Base-by-base conservation (phyloP, 1,284 basidiomycete species). In the Fomitiporia mediterranea region DNA sequence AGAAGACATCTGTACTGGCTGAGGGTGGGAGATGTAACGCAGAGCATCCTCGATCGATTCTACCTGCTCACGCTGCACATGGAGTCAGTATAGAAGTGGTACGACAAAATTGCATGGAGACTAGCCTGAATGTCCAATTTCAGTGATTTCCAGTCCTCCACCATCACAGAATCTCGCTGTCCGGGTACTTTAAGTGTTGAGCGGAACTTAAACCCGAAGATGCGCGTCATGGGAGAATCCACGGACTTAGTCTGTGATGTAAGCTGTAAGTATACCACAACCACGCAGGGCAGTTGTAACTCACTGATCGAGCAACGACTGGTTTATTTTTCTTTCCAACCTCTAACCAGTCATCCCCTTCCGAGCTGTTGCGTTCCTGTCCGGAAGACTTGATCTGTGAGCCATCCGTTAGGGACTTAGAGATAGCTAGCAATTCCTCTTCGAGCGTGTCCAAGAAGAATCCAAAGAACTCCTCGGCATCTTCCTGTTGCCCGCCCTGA, bases 401-500 rank as follows among this genome's bases (percentile, higher is more conserved):
- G 50, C 65, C 51, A 1, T 76, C 72, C 47, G 67, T 69, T 7
- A 84, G 62, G 0, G 78, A 73, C 28, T 80, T 71, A 42, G 83
- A 72, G 4, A 95, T 74, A 1, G 78, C 77, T 3, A 93, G 72
- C 13, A 98, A 71, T 72, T 99, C 96, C 67, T 99, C 96, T 70
- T 98, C 94, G 2, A 99, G 75, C 0, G 94, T 93, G 68, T 98
- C 94, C 43, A 98, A 77, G 74, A 94, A 95, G 74, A 98, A 97
- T 7, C 96, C 95, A n/a, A 98, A 78, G 72, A 98, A 99, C 72
- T 99, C 96, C 70, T 99, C 95, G 0, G 96, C 96, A 60, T 99
- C 96, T 72, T 99, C 96, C 74, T 99, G 96, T 61, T 94, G 91
- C 0, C 95, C 95, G 32, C 91, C 84, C 80, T 94, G 51, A 44